Base-by-base conservation (phyloP, 176 grass and related monocot genomes). In the Otatea glauca region DNA sequence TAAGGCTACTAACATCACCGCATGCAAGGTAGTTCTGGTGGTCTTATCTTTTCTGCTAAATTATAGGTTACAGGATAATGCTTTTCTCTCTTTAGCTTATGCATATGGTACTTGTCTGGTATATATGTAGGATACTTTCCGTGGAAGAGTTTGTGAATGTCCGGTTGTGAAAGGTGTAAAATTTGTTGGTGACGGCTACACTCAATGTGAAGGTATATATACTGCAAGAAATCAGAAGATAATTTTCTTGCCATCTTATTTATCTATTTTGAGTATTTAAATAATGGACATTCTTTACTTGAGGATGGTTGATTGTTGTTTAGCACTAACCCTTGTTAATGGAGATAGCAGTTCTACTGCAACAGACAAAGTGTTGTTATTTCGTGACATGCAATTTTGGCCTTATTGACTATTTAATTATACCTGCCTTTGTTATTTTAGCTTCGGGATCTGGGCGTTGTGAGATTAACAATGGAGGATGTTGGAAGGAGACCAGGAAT, bases 111-210 rank as follows among this genome's bases (percentile, higher is more conserved):
- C 37, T 83, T 80, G 12, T 41, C 70, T 23, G 44, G 41, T 76
- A 71, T 59, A 88, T 77, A 76, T 87, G 55, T 34, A 99, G 96
- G 96, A 99, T 79, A 99, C 96, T 39, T 99, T 92, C 70, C 93
- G 90, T 72, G 96, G 96, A 70, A 92, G 90, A 88, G 86, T 99
- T 60, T 99, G 96, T 43, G 86, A 96, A 38, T 99, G 96, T 66
- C 93, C 93, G 25, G 55, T 88, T 84, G 86, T 94, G 75, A 72
- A 92, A 72, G 91, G 91, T 80, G 90, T 99, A n/a, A 91, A 89
- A 77, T 99, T 96, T 20, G 84, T 96, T 80, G 96, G 96, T 72
- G 96, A 99, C 92, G 96, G 93, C 20, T 99, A 99, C 63, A 94
- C 86, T 47, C 93, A 94, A 8, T 99, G 96, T 86, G 84, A 94